These are phyloP conservation scores for Cryphonectria carpinicola DNA, from an alignment of 2,329 filamentous ascomycete genomes.

Conservation along the genomic window DNA sequence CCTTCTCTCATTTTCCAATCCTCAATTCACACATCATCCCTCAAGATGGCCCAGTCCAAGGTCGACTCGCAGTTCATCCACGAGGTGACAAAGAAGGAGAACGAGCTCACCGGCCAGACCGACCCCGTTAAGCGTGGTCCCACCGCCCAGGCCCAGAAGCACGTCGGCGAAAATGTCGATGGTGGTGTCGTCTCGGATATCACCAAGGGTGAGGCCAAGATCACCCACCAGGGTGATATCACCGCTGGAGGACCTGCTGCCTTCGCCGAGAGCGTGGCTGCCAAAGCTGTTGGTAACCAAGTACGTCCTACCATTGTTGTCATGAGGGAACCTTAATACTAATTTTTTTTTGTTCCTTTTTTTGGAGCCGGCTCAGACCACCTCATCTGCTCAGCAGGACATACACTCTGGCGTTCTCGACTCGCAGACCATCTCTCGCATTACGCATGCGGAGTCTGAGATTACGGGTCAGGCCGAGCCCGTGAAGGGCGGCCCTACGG, in stretches of 20 bases:
- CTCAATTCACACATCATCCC: constrained; percentile 24
- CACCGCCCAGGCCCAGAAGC: constrained; percentile 45
- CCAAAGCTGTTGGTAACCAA: constrained; percentile 5
- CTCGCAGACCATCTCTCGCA: constrained; percentile 42
- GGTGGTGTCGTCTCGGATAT: constrained; percentile 43
- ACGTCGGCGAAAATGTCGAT: constrained; percentile 38
- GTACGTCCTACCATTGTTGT: neutral
- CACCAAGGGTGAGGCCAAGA: constrained; percentile 42
- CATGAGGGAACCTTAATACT: neutral
- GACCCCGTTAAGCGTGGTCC: constrained; percentile 42
- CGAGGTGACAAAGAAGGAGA: constrained; percentile 46
- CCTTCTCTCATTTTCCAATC: neutral
- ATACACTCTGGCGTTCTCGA: constrained; percentile 33
- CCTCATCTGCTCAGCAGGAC: neutral
- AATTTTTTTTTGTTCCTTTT: too few species aligned
- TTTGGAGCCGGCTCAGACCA: too few species aligned
- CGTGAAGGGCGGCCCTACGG: constrained; percentile 44
- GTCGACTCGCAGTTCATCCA: constrained; percentile 40
- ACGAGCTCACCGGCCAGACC: constrained; percentile 42
- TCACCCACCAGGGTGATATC: constrained; percentile 38
- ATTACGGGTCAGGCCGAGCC: constrained; percentile 42
- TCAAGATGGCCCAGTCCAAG: constrained; percentile 29
- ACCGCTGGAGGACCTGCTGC: constrained; percentile 42
- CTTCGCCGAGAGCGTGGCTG: constrained; percentile 38
- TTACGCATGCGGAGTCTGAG: constrained; percentile 44